Conservation (phyloP, 768 basidiomycete genomes). For the Chalciporus piperatus region DNA sequence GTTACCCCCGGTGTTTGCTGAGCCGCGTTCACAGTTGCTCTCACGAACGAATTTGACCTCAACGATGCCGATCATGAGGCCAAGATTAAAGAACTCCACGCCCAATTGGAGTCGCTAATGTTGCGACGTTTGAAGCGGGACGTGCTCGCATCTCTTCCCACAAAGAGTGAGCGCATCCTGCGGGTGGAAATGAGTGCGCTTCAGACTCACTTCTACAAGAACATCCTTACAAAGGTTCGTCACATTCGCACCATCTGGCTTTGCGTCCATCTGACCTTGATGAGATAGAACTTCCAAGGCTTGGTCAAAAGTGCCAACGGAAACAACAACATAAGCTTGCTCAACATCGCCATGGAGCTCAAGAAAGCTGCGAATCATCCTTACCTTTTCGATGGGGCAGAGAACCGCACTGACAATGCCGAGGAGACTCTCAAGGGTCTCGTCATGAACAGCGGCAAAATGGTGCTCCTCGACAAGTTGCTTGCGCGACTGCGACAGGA, state of each 20-base stretch:
- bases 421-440: slow-evolving; percentile 94
- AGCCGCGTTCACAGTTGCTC: slow-evolving; percentile 56
- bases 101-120: slow-evolving; percentile 93
- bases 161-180: slow-evolving; percentile 96
- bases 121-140: slow-evolving; percentile 92
- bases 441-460: slow-evolving; percentile 97
- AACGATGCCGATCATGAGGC: slow-evolving; percentile 88
- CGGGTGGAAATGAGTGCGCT: slow-evolving; percentile 96
- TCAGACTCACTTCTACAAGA: slow-evolving; percentile 98
- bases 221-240: slow-evolving; percentile 85
- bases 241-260: background rate
- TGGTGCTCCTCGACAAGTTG: slow-evolving; percentile 97
- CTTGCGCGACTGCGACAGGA: slow-evolving; percentile 86
- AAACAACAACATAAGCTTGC: slow-evolving; percentile 87
- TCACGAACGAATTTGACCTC: slow-evolving; percentile 95
- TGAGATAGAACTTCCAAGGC: slow-evolving; percentile 81
- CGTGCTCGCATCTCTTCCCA: slow-evolving; percentile 92
- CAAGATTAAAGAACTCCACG: slow-evolving; percentile 95
- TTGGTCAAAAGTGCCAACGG: slow-evolving; percentile 87
- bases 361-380: slow-evolving; percentile 99
- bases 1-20: background rate
- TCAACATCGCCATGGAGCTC: slow-evolving; percentile 99
- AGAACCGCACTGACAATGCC: slow-evolving; percentile 52
- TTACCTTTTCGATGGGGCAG: slow-evolving; percentile 96
- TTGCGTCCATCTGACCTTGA: slow-evolving; percentile 3